A percentile compares a stretch with the other conserved stretches of the same genome.
Conservation (phyloP, 2,329 filamentous ascomycete genomes). For the Karstenula rhodostoma region DNA sequence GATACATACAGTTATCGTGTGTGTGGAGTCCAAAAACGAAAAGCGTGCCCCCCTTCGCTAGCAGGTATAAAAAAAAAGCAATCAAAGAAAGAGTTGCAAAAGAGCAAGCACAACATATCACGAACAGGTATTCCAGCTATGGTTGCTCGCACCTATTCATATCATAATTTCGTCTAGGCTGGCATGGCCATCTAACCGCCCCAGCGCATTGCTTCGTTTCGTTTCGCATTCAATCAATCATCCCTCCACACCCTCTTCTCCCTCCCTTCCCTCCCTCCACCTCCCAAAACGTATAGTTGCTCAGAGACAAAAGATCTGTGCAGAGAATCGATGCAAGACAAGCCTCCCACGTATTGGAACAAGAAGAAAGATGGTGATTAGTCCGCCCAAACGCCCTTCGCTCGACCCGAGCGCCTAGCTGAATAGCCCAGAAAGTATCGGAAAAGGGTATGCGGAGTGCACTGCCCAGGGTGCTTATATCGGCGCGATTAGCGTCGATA, state of each 20-base stretch:
- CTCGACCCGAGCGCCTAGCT: slow-evolving; percentile 4
- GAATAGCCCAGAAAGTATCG: neutral
- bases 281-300: neutral
- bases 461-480: neutral
- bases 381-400: slow-evolving; percentile 13
- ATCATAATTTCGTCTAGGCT: neutral
- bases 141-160: neutral
- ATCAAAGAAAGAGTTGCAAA: no score
- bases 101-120: no score
- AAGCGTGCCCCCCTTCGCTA: no score
- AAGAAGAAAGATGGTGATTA: neutral
- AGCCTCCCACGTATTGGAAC: neutral
- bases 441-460: neutral
- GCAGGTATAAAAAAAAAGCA: no score
- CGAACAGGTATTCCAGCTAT: neutral
- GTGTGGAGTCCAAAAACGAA: no score
- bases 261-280: neutral
- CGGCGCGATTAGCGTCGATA: neutral
- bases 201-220: slow-evolving; percentile 1
- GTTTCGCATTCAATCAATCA: slow-evolving; percentile 1
- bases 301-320: neutral
- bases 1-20: no score
- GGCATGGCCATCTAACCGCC: neutral
- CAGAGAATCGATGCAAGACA: slow-evolving; percentile 5
- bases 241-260: neutral